Evolutionary conservation across 2,329 filamentous ascomycete species (phyloP).

Genomic region (Trichophyton mentagrophytes): DNA sequence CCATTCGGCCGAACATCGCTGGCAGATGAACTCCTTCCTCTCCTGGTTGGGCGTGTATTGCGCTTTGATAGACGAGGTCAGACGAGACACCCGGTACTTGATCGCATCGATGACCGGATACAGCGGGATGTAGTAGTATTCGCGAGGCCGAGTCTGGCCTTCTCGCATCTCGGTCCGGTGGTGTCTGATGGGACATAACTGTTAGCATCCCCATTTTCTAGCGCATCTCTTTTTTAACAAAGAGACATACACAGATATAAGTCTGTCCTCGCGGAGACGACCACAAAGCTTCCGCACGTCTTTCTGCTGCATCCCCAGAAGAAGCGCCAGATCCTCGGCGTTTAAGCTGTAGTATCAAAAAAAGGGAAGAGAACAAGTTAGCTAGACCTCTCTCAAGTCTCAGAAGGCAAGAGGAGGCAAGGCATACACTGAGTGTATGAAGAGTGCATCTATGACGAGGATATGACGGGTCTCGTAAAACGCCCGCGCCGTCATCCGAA

Average conservation of each 20-base stretch:
- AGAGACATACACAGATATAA: constrained; percentile 58
- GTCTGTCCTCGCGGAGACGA: constrained; percentile 70
- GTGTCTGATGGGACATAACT: constrained; percentile 38
- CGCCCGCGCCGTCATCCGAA: constrained; percentile 72
- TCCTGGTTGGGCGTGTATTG: constrained; percentile 68
- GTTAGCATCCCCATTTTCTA: not conserved
- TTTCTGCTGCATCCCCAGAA: constrained; percentile 83
- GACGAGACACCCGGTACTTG: constrained; percentile 81
- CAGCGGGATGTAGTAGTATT: constrained; percentile 96
- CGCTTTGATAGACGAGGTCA: constrained; percentile 79
- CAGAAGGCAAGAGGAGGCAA: constrained; percentile 9
- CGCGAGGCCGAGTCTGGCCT: constrained; percentile 69
- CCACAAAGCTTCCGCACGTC: constrained; percentile 82
- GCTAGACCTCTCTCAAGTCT: constrained; percentile 7
- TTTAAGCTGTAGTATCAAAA: constrained; percentile 45
- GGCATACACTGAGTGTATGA: constrained; percentile 56
- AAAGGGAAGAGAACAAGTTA: constrained; percentile 1
- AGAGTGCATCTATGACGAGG: constrained; percentile 66
- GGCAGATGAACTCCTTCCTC: constrained; percentile 83
- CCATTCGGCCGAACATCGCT: constrained; percentile 70
- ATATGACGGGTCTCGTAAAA: constrained; percentile 81
- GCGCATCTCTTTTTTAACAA: not conserved
- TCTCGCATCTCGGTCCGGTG: constrained; percentile 66
- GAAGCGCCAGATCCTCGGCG: constrained; percentile 73
- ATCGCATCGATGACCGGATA: constrained; percentile 89